Evolutionary conservation across 108 stramenopile species (phyloP).

Genomic region (Nitzschia sp.): DNA sequence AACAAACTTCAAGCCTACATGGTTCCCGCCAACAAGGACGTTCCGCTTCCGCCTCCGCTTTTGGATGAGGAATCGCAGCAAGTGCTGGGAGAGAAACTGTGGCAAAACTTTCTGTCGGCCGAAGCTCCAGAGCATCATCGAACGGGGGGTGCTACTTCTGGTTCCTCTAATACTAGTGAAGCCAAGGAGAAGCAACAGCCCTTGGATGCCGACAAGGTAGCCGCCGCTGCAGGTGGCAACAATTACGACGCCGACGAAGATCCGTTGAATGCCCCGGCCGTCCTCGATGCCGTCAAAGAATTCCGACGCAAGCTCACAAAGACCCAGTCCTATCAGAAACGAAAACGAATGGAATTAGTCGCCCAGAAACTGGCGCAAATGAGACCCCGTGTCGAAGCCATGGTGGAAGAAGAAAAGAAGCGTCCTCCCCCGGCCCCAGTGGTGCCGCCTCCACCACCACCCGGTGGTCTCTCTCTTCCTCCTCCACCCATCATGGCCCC

Average conservation of each 20-base stretch:
- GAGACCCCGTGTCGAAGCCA: constrained; percentile 31
- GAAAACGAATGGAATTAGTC: constrained; percentile 58
- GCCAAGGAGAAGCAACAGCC: constrained; percentile 10
- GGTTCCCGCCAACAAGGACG: constrained; percentile 44
- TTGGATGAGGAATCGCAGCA: constrained; percentile 30
- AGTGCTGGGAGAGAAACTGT: constrained; percentile 27
- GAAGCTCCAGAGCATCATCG: constrained; percentile 17
- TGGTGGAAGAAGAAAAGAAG: constrained; percentile 39
- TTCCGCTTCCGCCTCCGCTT: constrained; percentile 44
- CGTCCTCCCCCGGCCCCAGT: not conserved
- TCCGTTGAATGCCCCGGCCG: constrained; percentile 79
- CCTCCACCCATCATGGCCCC: constrained; percentile 24
- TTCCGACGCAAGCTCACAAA: constrained; percentile 67
- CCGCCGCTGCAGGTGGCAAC: constrained; percentile 49
- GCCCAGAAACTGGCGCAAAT: constrained; percentile 51
- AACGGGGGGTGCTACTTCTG: not conserved
- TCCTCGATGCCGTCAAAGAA: constrained; percentile 69
- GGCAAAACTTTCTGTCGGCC: constrained; percentile 23
- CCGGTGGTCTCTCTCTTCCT: constrained; percentile 20
- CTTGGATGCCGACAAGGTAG: constrained; percentile 30
- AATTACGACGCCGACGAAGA: constrained; percentile 80
- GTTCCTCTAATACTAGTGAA: not conserved
- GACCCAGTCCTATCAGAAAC: constrained; percentile 48
- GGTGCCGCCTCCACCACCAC: constrained; percentile 24
- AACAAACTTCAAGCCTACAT: constrained; percentile 38